Evolutionary conservation across 768 basidiomycete genomes (phyloP).

Genomic region (Russula virescens): DNA sequence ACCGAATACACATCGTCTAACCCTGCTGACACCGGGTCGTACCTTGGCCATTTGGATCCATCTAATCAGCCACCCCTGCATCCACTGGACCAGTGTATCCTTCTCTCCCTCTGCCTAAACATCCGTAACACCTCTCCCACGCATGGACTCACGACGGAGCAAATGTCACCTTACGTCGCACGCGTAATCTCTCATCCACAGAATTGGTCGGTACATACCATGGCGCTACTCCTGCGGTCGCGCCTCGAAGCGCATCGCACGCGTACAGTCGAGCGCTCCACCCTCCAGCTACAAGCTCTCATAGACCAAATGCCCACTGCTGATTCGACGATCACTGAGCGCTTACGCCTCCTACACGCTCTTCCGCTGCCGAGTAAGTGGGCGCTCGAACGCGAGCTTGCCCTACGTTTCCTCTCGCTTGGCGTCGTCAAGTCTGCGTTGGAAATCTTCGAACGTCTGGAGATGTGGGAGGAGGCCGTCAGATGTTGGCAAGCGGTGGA

Average conservation of each 20-base stretch:
- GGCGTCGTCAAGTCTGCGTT: conserved; percentile 88
- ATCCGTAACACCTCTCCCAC: conserved; percentile 83
- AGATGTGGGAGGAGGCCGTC: conserved; percentile 99
- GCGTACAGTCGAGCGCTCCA: conserved; percentile 88
- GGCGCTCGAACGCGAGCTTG: conserved; percentile 92
- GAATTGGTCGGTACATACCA: conserved; percentile 97
- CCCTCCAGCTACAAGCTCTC: conserved; percentile 89
- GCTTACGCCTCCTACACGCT: conserved; percentile 74
- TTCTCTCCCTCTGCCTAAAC: conserved; percentile 86
- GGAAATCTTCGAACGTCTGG: conserved; percentile 88
- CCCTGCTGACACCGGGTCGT: conserved; percentile 39
- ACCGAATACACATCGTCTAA: conserved; percentile 83
- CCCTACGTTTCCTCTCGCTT: conserved; percentile 70
- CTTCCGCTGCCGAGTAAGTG: conserved; percentile 84
- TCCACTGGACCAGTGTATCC: conserved; percentile 89
- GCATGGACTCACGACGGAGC: conserved; percentile 86
- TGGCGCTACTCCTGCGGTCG: conserved; percentile 90
- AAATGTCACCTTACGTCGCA: conserved; percentile 88
- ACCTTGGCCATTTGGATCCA: conserved; percentile 71
- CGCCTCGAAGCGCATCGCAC: conserved; percentile 84
- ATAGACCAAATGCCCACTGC: conserved; percentile 95
- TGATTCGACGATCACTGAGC: conserved; percentile 66
- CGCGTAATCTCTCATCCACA: conserved; percentile 84
- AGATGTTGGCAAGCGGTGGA: conserved; percentile 83
- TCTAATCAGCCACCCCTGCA: conserved; percentile 80